These are phyloP conservation scores for Myxozyma udenii DNA, from an alignment of 805 yeast genomes.

Conservation along the genomic window DNA sequence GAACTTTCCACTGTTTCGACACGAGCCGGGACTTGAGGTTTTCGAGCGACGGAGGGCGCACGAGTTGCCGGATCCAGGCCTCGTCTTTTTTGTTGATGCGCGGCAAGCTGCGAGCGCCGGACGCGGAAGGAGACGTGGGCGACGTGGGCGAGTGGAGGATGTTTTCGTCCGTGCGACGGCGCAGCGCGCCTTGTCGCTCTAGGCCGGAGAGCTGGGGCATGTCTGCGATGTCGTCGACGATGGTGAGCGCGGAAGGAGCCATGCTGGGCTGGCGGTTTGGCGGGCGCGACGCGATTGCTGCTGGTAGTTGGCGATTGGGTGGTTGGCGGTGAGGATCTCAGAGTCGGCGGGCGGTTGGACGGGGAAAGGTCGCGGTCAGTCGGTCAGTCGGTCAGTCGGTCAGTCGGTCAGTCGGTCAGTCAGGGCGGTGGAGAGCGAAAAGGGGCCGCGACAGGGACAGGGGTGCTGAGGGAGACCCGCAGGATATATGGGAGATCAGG, in stretches of 20 bases:
- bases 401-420: too few relatives aligned
- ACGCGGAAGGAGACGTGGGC: neutral
- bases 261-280: too few relatives aligned
- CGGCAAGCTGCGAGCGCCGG: neutral
- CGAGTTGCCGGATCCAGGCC: conserved; percentile 29
- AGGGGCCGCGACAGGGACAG: too few relatives aligned
- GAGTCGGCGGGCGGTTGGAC: too few relatives aligned
- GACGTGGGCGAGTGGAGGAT: conserved; percentile 2
- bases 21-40: conserved; percentile 13
- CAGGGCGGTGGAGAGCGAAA: too few relatives aligned
- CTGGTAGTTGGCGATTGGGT: too few relatives aligned
- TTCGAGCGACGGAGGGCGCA: conserved; percentile 23
- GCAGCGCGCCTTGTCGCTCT: conserved; percentile 29
- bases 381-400: too few relatives aligned
- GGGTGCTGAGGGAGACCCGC: too few relatives aligned
- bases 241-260: neutral
- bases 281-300: too few relatives aligned
- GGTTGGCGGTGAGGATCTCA: too few relatives aligned
- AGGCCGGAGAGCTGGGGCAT: conserved; percentile 2
- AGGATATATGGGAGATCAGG: too few relatives aligned
- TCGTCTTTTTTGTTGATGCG: conserved; percentile 21
- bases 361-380: too few relatives aligned
- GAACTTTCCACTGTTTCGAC: conserved; percentile 39
- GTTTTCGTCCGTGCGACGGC: conserved; percentile 7
- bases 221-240: conserved; percentile 10